Evolutionary conservation across 495 filamentous ascomycete genomes (phyloP).

Genomic region (Aspergillus incahuasiensis): DNA sequence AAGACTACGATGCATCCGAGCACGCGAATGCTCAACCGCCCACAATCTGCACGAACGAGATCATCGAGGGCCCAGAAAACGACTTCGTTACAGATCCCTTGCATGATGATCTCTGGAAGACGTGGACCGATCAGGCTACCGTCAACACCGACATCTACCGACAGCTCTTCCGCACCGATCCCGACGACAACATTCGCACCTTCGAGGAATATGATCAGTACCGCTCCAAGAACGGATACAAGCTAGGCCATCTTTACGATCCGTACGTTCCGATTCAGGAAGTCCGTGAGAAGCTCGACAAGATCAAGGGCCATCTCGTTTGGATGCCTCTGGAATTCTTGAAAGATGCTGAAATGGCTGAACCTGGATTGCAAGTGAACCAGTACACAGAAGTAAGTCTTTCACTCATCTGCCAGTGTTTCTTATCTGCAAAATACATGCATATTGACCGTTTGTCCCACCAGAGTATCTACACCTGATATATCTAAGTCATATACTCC

Average conservation of each 20-base stretch:
- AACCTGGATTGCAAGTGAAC: conserved; percentile 75
- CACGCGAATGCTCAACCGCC: conserved; percentile 83
- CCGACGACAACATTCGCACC: conserved; percentile 80
- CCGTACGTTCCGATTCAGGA: conserved; percentile 63
- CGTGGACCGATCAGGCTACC: conserved; percentile 72
- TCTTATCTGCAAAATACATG: not conserved
- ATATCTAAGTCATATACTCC: not conserved
- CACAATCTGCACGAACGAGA: conserved; percentile 65
- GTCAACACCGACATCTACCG: conserved; percentile 82
- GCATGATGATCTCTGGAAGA: conserved; percentile 73
- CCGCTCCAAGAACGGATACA: conserved; percentile 59
- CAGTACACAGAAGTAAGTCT: conserved; percentile 57
- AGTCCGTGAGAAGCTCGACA: conserved; percentile 68
- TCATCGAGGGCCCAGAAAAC: conserved; percentile 58
- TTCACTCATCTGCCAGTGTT: not conserved
- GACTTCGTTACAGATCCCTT: conserved; percentile 81
- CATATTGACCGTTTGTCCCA: conserved; percentile 1
- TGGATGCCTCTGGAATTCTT: conserved; percentile 94
- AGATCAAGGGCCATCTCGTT: conserved; percentile 83
- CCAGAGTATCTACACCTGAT: conserved; percentile 43
- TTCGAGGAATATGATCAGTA: conserved; percentile 87
- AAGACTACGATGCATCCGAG: conserved; percentile 62
- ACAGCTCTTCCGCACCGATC: conserved; percentile 87
- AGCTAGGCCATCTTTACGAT: conserved; percentile 81
- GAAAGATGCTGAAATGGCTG: conserved; percentile 81